Conservation (phyloP, 495 filamentous ascomycete species). For the Neurospora sp. region DNA sequence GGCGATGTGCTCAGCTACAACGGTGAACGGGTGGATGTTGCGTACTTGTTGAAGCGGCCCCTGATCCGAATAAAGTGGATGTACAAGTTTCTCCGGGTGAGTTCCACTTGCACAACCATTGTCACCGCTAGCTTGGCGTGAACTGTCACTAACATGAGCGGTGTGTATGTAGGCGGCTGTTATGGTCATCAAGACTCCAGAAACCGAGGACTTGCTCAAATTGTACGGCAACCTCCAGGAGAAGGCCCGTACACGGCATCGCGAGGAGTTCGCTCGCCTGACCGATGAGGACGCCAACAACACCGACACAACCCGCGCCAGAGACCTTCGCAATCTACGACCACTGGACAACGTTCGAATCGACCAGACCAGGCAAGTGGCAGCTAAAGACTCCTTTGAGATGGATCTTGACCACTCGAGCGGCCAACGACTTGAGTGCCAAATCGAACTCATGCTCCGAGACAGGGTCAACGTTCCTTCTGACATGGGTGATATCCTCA, state of each 20-base stretch:
- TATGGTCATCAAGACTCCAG: constrained; percentile 18
- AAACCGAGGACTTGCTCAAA: constrained; percentile 19
- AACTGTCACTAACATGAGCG: not conserved
- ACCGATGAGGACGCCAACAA: constrained; percentile 83
- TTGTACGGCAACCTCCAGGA: constrained; percentile 62
- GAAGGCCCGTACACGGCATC: constrained; percentile 64
- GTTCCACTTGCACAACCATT: constrained; percentile 3
- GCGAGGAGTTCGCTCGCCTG: constrained; percentile 77
- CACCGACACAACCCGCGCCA: constrained; percentile 67
- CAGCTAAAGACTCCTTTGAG: constrained; percentile 80
- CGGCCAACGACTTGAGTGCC: constrained; percentile 79
- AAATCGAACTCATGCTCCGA: constrained; percentile 76
- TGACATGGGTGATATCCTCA: constrained; percentile 69
- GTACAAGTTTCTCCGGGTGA: constrained; percentile 68
- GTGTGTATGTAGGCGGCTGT: constrained; percentile 31
- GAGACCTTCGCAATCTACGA: constrained; percentile 67
- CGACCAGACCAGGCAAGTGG: constrained; percentile 63
- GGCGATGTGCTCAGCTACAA: constrained; percentile 68
- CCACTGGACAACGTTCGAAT: constrained; percentile 59
- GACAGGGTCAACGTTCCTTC: constrained; percentile 51
- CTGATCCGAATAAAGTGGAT: constrained; percentile 83
- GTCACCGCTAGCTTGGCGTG: not conserved
- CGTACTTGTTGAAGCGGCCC: constrained; percentile 81
- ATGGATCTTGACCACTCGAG: constrained; percentile 79
- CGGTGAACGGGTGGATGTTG: constrained; percentile 89